Percentiles rank a stretch among this genome's conserved stretches.
These are phyloP conservation scores for Helichrysum umbraculigerum DNA, from an alignment of 129 eudicot genomes.

Conservation along the genomic window DNA sequence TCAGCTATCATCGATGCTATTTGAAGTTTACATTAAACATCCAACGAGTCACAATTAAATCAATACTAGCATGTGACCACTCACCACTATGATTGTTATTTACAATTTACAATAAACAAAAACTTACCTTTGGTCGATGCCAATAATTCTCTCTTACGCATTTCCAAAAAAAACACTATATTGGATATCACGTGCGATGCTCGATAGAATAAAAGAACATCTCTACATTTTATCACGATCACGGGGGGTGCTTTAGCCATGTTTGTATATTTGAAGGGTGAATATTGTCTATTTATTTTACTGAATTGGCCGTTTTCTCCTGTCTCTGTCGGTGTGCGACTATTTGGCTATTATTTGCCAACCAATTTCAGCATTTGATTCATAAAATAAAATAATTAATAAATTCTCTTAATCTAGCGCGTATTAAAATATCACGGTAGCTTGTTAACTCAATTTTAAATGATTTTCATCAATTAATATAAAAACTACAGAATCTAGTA, in stretches of 20 bases:
- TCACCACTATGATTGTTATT: too few relatives aligned
- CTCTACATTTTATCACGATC: neutral
- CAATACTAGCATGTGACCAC: too few relatives aligned
- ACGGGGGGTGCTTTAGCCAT: neutral
- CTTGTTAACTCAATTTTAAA: neutral
- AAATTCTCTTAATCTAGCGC: neutral
- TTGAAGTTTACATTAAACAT: too few relatives aligned
- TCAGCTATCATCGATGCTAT: too few relatives aligned
- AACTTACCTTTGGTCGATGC: too few relatives aligned
- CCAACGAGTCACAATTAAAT: too few relatives aligned
- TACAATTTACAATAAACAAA: too few relatives aligned
- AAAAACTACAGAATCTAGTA: neutral
- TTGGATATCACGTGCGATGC: too few relatives aligned
- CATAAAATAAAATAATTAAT: neutral
- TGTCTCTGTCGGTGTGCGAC: slow-evolving; percentile 28
- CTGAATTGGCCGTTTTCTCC: slow-evolving; percentile 17
- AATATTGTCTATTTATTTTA: neutral
- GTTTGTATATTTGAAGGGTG: neutral
- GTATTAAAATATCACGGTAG: neutral
- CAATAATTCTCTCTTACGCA: neutral
- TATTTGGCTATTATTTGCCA: neutral
- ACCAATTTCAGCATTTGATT: neutral
- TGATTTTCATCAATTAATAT: neutral
- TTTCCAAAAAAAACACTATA: too few relatives aligned
- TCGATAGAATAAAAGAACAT: too few relatives aligned